Base-by-base conservation (phyloP, 2,329 filamentous ascomycete genomes). In the Alternaria postmessia region DNA sequence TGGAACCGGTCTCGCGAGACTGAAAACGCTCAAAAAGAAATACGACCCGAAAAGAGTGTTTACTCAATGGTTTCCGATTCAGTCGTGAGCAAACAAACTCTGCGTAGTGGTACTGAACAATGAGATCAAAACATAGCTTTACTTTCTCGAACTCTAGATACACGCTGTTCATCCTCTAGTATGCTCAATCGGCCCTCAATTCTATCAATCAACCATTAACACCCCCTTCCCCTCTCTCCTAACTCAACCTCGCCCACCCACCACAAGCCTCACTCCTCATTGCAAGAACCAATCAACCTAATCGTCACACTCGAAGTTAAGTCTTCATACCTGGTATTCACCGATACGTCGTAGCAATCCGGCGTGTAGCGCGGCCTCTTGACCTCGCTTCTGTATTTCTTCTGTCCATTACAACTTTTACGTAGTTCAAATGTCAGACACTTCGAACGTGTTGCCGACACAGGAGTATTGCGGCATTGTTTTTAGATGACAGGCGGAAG, bases 1-100 rank as follows among this genome's bases (percentile, higher is more conserved):
- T 43, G 73, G 73, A 5, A 22, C 60, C 1, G 73, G 65, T 49
- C 51, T 74, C 3, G 26, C 59, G 9, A 51, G 57, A 30, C 48
- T 77, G 49, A 60, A 52, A 48, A 51, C 20, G 42, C 12, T 77
- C 9, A 77, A 77, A 61, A 61, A 60, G 46, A 61, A 67, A 51
- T 70, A 64, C 26, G 73, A 77, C 57, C 73, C 73, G 2, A 26
- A 51, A 11, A 61, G 63, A 1, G 46, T 51, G 1, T 76, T 75
- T 53, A 61, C 58, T 38, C 72, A 75, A 51, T 75, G 72, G 72
- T 75, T 75, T 30, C 46, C 60, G 14, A 72, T 73, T 42, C 51
- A 60, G 41, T 48, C 56, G n/a, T 64, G 44, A 42, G 24, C 22
- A 18, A 18, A 24, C 16, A 51, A 14, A 11, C 20, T 53, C 16